A percentile compares a stretch with the other conserved stretches of the same genome.
These are phyloP conservation scores for Citrullus mucosospermus DNA, from an alignment of 306 rosid genomes.

Conservation along the genomic window DNA sequence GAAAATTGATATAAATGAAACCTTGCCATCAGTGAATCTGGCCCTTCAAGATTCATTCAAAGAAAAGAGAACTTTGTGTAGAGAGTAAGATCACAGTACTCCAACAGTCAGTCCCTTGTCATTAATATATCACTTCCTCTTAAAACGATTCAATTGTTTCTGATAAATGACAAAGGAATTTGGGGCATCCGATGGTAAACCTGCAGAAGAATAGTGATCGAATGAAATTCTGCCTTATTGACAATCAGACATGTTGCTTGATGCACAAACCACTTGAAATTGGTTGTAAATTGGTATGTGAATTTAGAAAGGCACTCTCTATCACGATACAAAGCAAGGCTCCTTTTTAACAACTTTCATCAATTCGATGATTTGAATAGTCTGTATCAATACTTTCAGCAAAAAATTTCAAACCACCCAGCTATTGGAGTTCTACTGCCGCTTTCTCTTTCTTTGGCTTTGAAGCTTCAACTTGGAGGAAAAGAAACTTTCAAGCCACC, in stretches of 20 bases:
- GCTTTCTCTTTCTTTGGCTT: neutral
- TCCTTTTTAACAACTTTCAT: neutral
- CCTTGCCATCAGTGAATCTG: neutral
- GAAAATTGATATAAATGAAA: neutral
- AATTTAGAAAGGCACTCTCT: too few relatives aligned
- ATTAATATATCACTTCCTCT: neutral
- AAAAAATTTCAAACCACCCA: neutral
- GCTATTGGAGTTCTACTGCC: neutral
- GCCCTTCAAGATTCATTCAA: neutral
- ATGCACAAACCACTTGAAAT: too few relatives aligned
- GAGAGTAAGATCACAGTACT: too few relatives aligned
- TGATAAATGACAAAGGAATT: neutral
- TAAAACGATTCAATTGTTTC: neutral
- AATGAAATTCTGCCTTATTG: neutral
- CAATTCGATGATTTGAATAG: neutral
- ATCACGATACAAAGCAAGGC: neutral
- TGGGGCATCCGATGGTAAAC: neutral
- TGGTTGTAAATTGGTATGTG: too few relatives aligned
- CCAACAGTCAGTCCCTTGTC: too few relatives aligned
- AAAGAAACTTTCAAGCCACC: neutral
- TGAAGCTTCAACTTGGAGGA: neutral
- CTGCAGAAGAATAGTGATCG: neutral
- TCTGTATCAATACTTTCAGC: neutral
- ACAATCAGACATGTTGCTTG: neutral
- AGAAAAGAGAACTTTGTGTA: neutral